Evolutionary conservation across 2,329 filamentous ascomycete genomes (phyloP).

Genomic region (Dothidotthia symphoricarpi): DNA sequence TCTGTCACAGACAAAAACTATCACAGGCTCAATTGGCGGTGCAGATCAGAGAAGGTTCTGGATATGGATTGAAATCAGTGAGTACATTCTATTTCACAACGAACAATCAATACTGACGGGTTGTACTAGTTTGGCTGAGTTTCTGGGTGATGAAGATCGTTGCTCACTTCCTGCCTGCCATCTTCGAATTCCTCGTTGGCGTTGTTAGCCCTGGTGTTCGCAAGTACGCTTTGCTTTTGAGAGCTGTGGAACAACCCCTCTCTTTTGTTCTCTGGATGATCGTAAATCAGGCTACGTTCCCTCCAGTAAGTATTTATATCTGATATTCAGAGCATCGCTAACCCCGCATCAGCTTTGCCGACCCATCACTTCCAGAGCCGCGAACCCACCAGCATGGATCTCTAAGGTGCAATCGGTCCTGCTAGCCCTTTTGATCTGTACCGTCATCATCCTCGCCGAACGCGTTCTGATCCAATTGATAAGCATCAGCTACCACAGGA

Average conservation of each 20-base stretch:
- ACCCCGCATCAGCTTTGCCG: constrained; percentile 4
- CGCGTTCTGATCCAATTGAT: constrained; percentile 79
- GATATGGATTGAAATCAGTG: constrained; percentile 61
- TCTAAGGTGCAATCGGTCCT: constrained; percentile 62
- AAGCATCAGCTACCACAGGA: constrained; percentile 80
- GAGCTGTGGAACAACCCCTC: constrained; percentile 59
- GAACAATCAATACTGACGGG: constrained; percentile 6
- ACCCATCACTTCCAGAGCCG: constrained; percentile 12
- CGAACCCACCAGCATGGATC: constrained; percentile 47
- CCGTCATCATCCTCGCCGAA: constrained; percentile 71
- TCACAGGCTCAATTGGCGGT: constrained; percentile 50
- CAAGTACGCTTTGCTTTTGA: constrained; percentile 61
- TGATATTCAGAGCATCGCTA: too few relatives aligned
- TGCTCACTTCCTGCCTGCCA: constrained; percentile 56
- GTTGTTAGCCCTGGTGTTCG: constrained; percentile 64
- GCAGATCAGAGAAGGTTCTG: constrained; percentile 62
- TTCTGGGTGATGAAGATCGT: constrained; percentile 63
- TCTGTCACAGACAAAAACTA: constrained; percentile 53
- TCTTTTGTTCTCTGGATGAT: constrained; percentile 62
- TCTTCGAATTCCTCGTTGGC: constrained; percentile 62
- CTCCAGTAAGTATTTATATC: constrained; percentile 44
- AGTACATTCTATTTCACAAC: constrained; percentile 5
- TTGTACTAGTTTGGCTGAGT: constrained; percentile 55
- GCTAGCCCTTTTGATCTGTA: constrained; percentile 64
- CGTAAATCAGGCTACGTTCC: constrained; percentile 59